Conservation (phyloP, 768 basidiomycete species). For the Kwoniella pini region DNA sequence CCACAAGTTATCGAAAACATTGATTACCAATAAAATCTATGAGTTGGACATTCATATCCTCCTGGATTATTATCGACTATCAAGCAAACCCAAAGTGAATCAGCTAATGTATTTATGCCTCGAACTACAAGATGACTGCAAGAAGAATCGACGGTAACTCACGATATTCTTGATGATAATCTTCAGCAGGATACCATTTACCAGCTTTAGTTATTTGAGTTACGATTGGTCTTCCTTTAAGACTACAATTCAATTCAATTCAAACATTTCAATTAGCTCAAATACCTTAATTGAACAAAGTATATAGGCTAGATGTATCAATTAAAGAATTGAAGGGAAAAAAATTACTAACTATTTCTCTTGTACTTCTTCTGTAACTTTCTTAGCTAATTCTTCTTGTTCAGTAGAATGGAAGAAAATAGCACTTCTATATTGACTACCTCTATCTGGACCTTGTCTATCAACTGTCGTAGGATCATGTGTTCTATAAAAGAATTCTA, state of each 20-base stretch:
- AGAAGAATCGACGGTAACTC: no score
- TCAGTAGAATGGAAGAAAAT: conserved; percentile 79
- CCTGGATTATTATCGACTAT: conserved; percentile 72
- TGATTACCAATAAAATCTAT: conserved; percentile 74
- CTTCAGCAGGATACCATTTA: conserved; percentile 66
- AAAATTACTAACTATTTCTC: conserved; percentile 63
- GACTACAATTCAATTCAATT: no score
- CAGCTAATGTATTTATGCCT: neutral
- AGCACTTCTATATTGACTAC: conserved; percentile 80
- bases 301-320: no score
- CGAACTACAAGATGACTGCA: no score
- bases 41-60: conserved; percentile 91
- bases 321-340: no score
- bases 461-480: conserved; percentile 88
- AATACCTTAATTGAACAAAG: no score
- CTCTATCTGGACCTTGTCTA: conserved; percentile 73
- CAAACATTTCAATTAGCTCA: no score
- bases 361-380: conserved; percentile 79
- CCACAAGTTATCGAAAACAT: no score
- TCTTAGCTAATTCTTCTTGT: conserved; percentile 70
- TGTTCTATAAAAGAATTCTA: conserved; percentile 94
- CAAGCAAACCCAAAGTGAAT: neutral
- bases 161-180: conserved; percentile 63
- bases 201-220: conserved; percentile 72
- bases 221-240: conserved; percentile 70